Percentiles rank a stretch among this genome's conserved stretches.
Conservation (phyloP, 2,329 filamentous ascomycete species). For the Drechmeria coniospora region DNA sequence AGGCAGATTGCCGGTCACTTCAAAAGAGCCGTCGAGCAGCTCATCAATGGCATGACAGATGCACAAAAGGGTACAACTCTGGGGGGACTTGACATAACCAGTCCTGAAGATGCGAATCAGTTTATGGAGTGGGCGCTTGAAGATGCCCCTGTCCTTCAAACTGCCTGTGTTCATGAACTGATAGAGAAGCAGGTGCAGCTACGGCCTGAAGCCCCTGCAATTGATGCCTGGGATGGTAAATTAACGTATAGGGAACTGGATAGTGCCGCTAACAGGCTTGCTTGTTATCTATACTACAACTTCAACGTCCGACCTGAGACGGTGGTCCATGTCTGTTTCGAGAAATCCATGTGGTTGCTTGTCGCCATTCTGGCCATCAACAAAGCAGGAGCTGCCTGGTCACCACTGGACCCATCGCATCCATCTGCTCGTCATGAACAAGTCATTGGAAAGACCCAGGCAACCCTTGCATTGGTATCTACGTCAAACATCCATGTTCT, state of each 20-base stretch:
- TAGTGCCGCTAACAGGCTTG: constrained; percentile 20
- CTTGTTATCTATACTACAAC: constrained; percentile 9
- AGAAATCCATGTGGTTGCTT: constrained; percentile 20
- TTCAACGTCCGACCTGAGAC: constrained; percentile 10
- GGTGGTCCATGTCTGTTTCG: constrained; percentile 18
- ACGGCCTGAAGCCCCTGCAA: constrained; percentile 18
- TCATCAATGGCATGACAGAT: not conserved
- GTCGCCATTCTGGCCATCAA: constrained; percentile 19
- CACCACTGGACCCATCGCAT: constrained; percentile 19
- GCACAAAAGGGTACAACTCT: not conserved
- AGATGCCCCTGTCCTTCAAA: not conserved
- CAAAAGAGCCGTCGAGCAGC: not conserved
- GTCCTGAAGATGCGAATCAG: not conserved
- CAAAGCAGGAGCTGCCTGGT: constrained; percentile 16
- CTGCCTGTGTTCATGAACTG: not conserved
- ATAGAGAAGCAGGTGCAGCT: constrained; percentile 13
- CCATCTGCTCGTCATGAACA: constrained; percentile 12
- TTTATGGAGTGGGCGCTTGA: not conserved
- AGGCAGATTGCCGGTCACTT: not conserved
- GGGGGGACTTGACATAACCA: not conserved
- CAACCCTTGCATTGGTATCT: not conserved
- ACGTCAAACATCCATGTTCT: not conserved
- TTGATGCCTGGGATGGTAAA: constrained; percentile 27
- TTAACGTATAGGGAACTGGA: constrained; percentile 25
- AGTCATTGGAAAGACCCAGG: constrained; percentile 3